Evolutionary conservation across 2,329 filamentous ascomycete genomes (phyloP), one percentile per base, ranked within the genome.

Genomic region (Colletotrichum plurivorum): DNA sequence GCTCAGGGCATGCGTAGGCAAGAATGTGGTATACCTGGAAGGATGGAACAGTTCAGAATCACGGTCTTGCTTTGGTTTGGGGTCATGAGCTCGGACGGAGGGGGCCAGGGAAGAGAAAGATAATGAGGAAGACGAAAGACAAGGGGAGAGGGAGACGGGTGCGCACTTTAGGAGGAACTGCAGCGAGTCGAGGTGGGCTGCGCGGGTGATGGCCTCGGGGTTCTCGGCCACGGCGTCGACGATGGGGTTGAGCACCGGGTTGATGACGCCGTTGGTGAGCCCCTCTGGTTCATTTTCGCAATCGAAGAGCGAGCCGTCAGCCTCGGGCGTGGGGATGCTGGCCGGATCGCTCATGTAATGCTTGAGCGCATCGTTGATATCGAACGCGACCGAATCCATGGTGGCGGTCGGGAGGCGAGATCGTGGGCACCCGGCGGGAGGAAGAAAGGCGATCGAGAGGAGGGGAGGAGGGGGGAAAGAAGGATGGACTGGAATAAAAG

Each of bases 81-180:
- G 16, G 16, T 41, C 36, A 36, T 31, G 15, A 9, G 5, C 12
- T 60, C 72, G 69, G 63, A 69, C 68, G 61, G 53, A 71, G 58
- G 70, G 70, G 59, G 70, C 69, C 69, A 67, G 64, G 69, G 65
- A 74, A 70, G 72, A 76, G 65, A 67, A 67, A 8, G 73, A 76
- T 76, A 78, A 78, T 62, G 68, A 68, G 22, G 54, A 63, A 71
- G 49, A 51, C 67, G 73, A 63, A 71, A 49, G 39, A 69, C 73
- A 73, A 74, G 76, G 77, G 69, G 56, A 53, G 75, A 76, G 76
- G 82, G 83, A 86, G 78, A 84, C 85, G 82, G 89, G 87, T 77
- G 89, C 94, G 86, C 90, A 98, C 95, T 99, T 99, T 84, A 99
- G 88, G 69, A 99, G 85, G 78, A 97, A 97, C 81, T 98, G 95